Base-by-base conservation (phyloP, 306 rosid species). In the Hippophae rhamnoides region DNA sequence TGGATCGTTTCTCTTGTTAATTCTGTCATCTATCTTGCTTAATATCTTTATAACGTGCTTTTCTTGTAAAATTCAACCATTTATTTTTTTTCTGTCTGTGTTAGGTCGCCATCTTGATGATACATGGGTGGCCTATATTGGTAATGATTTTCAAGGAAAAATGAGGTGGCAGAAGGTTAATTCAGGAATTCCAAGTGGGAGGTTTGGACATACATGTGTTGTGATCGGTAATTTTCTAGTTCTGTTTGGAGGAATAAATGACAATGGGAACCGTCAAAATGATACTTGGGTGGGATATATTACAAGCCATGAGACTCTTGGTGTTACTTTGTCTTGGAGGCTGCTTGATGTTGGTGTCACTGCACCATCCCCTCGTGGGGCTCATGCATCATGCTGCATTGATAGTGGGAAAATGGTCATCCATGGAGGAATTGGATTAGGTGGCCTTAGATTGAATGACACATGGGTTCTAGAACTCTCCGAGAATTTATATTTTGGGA, bases 221-320 rank as follows among this genome's bases (percentile, higher is more conserved):
- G 87, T 67, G 43, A 71, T 90, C 72, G 77, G 74, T 70, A 90
- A 74, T 60, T 70, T 46, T 64, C 94, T 90, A 43, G 78, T 90
- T 64, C 89, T 90, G 44, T 90, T 90, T 42, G 97, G 97, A 70
- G 96, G 97, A 64, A 90, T 87, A 77, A 82, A 87, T 14, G 98
- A 90, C 72, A 67, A 43, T n/a, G 98, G 98, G 51, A 76, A 48
- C 72, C 96, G 98, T 52, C 92, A 85, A 72, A 90, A 85, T 3
- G 98, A 90, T 53, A 79, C 96, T 38, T 90, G 98, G 98, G 71
- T 90, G 52, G 96, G 98, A 26, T 72, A 77, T 66, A 64, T 90
- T 5, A 62, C 73, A 75, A 41, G 67, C 76, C 74, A 62, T 43
- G 86, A 80, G 61, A 81, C 65, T 31, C 76, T 67, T 26, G 62